Conservation (phyloP, 2,329 filamentous ascomycete genomes). For the Nannizzia gypsea region DNA sequence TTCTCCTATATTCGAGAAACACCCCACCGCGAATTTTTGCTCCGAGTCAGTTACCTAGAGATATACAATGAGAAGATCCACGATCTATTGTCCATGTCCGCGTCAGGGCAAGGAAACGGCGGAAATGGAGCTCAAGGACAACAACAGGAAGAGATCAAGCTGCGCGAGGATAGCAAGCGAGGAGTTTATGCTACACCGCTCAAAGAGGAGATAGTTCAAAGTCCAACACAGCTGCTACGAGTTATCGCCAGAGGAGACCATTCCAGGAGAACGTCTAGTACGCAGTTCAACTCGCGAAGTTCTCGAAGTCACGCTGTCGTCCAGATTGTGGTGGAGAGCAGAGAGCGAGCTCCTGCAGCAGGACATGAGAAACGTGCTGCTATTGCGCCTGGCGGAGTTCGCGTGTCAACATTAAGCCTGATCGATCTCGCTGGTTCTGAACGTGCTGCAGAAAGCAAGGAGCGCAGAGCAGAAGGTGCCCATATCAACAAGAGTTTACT, state of each 20-base stretch:
- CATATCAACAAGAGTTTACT: slow-evolving; percentile 98
- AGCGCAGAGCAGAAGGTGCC: slow-evolving; percentile 83
- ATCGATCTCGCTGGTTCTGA: slow-evolving; percentile 96
- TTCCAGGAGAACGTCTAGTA: slow-evolving; percentile 79
- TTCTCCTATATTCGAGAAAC: slow-evolving; percentile 99
- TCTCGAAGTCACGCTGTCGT: slow-evolving; percentile 97
- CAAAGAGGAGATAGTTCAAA: slow-evolving; percentile 98
- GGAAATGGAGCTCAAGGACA: slow-evolving; percentile 38
- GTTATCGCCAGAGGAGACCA: slow-evolving; percentile 93
- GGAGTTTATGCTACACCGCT: slow-evolving; percentile 92
- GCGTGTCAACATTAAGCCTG: slow-evolving; percentile 86
- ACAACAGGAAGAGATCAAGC: slow-evolving; percentile 84
- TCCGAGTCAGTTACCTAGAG: slow-evolving; percentile 94
- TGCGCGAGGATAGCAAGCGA: slow-evolving; percentile 89
- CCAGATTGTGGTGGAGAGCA: slow-evolving; percentile 94
- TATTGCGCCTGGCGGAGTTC: slow-evolving; percentile 72
- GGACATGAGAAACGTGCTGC: slow-evolving; percentile 54
- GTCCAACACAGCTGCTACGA: slow-evolving; percentile 82
- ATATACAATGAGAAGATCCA: slow-evolving; percentile 99
- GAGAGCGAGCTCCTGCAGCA: slow-evolving; percentile 61
- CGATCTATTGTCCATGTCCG: slow-evolving; percentile 71
- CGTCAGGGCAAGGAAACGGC: slow-evolving; percentile 36
- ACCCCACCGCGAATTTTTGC: slow-evolving; percentile 80
- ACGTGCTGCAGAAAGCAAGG: slow-evolving; percentile 88
- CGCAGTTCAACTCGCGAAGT: slow-evolving; percentile 91